A percentile compares a stretch with the other conserved stretches of the same genome.
Evolutionary conservation across 768 basidiomycete genomes (phyloP).

Genomic region (Tricholoma hemisulphureum): DNA sequence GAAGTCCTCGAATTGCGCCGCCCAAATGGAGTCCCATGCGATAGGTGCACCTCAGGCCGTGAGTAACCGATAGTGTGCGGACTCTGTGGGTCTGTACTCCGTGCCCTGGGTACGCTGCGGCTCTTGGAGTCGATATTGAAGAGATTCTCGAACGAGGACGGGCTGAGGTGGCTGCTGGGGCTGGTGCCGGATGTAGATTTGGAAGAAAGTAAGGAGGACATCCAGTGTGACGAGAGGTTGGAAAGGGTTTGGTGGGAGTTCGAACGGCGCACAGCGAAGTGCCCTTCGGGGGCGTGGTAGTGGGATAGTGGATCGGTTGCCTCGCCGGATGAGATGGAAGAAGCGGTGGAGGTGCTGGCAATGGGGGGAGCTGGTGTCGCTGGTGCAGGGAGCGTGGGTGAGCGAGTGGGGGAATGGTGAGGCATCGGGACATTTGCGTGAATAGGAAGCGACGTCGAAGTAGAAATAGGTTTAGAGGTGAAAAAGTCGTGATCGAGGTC

Average conservation of each 20-base stretch:
- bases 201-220: conserved; percentile 42
- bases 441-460: conserved; percentile 6
- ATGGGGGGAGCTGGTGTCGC: conserved; percentile 16
- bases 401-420: conserved; percentile 30
- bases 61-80: conserved; percentile 1
- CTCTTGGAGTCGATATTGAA: conserved; percentile 11
- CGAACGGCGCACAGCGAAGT: conserved; percentile 10
- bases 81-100: conserved; percentile 11
- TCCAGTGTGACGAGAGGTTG: conserved; percentile 48
- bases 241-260: conserved; percentile 43
- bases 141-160: conserved; percentile 15
- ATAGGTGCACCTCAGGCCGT: conserved; percentile 17
- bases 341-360: conserved; percentile 17
- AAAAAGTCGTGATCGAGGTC: conserved; percentile 42
- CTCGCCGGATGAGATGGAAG: conserved; percentile 19
- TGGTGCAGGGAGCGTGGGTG: conserved; percentile 20
- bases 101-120: conserved; percentile 1
- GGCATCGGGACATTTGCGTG: conserved; percentile 18
- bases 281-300: background rate
- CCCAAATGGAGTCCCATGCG: conserved; percentile 54
- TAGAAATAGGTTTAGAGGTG: conserved; percentile 5
- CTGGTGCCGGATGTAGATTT: conserved; percentile 4
- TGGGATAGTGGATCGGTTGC: conserved; percentile 3
- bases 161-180: conserved; percentile 4
- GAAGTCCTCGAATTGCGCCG: conserved; percentile 26